phyloP scores from a whole-genome alignment of 1,284 basidiomycete genomes.

The Apiotrichum gracile region DNA sequence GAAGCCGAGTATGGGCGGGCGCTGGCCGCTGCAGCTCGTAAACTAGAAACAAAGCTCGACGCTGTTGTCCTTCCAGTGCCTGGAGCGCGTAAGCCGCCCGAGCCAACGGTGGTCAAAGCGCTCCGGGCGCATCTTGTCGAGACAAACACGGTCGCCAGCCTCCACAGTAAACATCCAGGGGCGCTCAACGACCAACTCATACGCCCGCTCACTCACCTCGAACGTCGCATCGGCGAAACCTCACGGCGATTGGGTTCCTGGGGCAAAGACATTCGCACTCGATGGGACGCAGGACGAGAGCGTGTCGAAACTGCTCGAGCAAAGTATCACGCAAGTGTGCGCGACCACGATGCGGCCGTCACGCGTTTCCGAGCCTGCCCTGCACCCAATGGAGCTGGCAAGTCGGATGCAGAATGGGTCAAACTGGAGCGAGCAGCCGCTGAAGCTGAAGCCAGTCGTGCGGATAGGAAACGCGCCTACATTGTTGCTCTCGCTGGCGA shows the following conservation, averaged over 20 bases:
- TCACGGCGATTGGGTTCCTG: constrained; percentile 9
- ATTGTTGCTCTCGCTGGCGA: constrained; percentile 17
- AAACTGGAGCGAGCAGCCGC: constrained; percentile 11
- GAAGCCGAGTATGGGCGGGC: constrained; percentile 17
- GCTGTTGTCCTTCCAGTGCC: not conserved
- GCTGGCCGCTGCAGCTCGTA: constrained; percentile 14
- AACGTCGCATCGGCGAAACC: constrained; percentile 11
- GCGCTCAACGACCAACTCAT: constrained; percentile 14
- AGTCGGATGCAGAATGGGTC: constrained; percentile 10
- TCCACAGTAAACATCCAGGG: constrained; percentile 14
- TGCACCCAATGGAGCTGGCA: constrained; percentile 1
- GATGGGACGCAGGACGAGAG: constrained; percentile 15
- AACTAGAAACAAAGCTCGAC: constrained; percentile 16
- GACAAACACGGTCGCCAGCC: constrained; percentile 9
- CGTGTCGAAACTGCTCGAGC: constrained; percentile 14
- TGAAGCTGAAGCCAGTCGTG: constrained; percentile 10
- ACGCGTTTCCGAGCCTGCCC: constrained; percentile 8
- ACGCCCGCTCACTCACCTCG: constrained; percentile 12
- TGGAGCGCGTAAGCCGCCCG: constrained; percentile 11
- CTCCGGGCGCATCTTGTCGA: constrained; percentile 14
- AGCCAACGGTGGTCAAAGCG: constrained; percentile 7
- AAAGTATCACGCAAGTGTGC: constrained; percentile 13
- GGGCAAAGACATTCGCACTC: constrained; percentile 15
- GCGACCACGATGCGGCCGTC: constrained; percentile 8
- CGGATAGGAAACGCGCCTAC: constrained; percentile 19